These are phyloP conservation scores for Ceratocystis huliohia DNA, from an alignment of 2,329 filamentous ascomycete genomes.

Conservation along the genomic window DNA sequence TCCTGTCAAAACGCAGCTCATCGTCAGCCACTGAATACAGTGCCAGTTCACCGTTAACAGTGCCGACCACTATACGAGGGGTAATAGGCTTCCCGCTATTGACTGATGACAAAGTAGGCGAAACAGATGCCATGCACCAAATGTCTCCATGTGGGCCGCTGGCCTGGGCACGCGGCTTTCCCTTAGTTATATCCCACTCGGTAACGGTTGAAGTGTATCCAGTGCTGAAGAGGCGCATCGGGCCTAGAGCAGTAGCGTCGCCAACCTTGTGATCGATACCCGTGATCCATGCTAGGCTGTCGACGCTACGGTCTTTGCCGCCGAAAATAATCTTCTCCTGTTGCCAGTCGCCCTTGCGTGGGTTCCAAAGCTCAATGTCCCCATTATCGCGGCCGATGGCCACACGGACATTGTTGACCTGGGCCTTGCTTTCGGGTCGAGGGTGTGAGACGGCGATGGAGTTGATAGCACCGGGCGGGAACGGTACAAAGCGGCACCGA, in stretches of 20 bases:
- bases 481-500: slow-evolving; percentile 90
- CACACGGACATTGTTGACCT: slow-evolving; percentile 52
- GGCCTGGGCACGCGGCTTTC: slow-evolving; percentile 64
- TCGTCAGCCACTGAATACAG: slow-evolving; percentile 76
- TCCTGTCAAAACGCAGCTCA: slow-evolving; percentile 66
- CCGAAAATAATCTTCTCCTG: slow-evolving; percentile 80
- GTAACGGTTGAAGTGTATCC: slow-evolving; percentile 85
- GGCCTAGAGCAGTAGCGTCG: slow-evolving; percentile 45
- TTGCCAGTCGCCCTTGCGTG: slow-evolving; percentile 66
- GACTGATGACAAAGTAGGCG: slow-evolving; percentile 22
- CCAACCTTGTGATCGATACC: slow-evolving; percentile 61
- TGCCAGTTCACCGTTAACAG: slow-evolving; percentile 79
- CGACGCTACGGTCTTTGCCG: slow-evolving; percentile 73
- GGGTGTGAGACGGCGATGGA: slow-evolving; percentile 85
- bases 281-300: slow-evolving; percentile 83
- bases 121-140: slow-evolving; percentile 64
- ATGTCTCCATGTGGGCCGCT: slow-evolving; percentile 91
- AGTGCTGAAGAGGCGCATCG: slow-evolving; percentile 84
- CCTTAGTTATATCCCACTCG: slow-evolving; percentile 83
- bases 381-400: slow-evolving; percentile 88
- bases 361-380: slow-evolving; percentile 97
- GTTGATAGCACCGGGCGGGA: slow-evolving; percentile 84
- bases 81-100: slow-evolving; percentile 23
- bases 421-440: slow-evolving; percentile 34
- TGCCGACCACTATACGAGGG: slow-evolving; percentile 58